Evolutionary conservation across 164 flowering plant genomes (phyloP).

Genomic region (Amborella trichopoda): DNA sequence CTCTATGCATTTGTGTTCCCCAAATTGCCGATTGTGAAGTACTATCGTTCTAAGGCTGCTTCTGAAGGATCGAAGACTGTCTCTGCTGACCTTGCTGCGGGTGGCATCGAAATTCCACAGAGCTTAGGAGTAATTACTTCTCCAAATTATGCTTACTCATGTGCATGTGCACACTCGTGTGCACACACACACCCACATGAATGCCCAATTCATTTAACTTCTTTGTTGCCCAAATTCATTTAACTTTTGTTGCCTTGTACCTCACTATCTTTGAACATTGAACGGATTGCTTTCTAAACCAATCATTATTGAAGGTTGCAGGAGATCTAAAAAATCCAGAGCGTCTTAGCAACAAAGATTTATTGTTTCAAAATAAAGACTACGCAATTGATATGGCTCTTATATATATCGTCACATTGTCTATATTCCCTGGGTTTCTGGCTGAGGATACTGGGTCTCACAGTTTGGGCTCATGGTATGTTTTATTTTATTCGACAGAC

Average conservation of each 20-base stretch:
- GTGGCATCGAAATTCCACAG: conserved; percentile 8
- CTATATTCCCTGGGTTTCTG: conserved; percentile 56
- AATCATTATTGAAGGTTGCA: conserved; percentile 19
- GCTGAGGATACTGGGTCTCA: conserved; percentile 50
- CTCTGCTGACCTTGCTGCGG: conserved; percentile 14
- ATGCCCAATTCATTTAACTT: too few relatives aligned
- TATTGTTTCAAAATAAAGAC: conserved; percentile 34
- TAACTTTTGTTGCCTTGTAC: too few relatives aligned
- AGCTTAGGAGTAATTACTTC: conserved; percentile 8
- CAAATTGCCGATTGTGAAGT: conserved; percentile 12
- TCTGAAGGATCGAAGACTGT: conserved; percentile 16
- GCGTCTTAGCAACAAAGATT: conserved; percentile 31
- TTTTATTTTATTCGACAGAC: not conserved
- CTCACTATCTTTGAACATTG: too few relatives aligned
- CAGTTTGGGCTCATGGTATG: conserved; percentile 39
- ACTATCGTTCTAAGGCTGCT: conserved; percentile 14
- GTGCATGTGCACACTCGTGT: not conserved
- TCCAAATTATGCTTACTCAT: too few relatives aligned
- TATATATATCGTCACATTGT: conserved; percentile 43
- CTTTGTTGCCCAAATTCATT: too few relatives aligned
- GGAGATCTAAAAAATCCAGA: conserved; percentile 10
- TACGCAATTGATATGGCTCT: conserved; percentile 30
- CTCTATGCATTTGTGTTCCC: conserved; percentile 17
- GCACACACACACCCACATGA: too few relatives aligned
- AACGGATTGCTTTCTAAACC: too few relatives aligned